Evolutionary conservation across 768 basidiomycete genomes (phyloP), one percentile per base, ranked within the genome.

Genomic region (Psilocybe cyanescens): DNA sequence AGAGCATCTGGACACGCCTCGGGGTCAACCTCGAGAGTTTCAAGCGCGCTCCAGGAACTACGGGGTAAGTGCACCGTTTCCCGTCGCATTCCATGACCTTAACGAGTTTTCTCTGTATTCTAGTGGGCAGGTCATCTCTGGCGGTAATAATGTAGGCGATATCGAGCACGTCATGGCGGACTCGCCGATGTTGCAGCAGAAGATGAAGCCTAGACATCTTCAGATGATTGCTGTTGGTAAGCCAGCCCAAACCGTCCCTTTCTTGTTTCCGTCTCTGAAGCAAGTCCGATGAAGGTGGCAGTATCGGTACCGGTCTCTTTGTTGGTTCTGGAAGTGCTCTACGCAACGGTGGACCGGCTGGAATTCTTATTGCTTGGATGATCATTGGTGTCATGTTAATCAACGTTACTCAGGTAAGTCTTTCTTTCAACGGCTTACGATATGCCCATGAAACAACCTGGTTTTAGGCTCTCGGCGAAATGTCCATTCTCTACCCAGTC

Each of bases 301-400:
- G 76, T 68, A 82, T 81, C 39, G 81, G 80, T 65, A 81, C 81
- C 63, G 80, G 81, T 73, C 72, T 82, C 5, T 82, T 82, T 66
- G 81, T 82, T 48, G 80, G 80, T 62, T 79, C 80, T 8, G 79
- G 81, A 24, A 69, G 71, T 17, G 78, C 79, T 24, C 68, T 82
- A 24, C 68, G 70, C 30, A 65, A 52, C 24, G 79, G 80, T 51
- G 81, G 81, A 12, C 81, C 80, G 14, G 80, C 77, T 59, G 80
- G 75, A 49, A 67, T 82, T 51, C 67, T 82, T 37, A 78, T 82
- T 57, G 77, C 75, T 12, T 82, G 79, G 79, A 68, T 79, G 63
- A 68, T 81, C 49, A 79, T 80, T 61, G 80, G 81, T 62, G 64
- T 77, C 57, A 82, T 82, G 81, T 73, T 81, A 68, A 77, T 82